Conservation (phyloP, 352 stramenopile genomes). For the Phytophthora foliorum region DNA sequence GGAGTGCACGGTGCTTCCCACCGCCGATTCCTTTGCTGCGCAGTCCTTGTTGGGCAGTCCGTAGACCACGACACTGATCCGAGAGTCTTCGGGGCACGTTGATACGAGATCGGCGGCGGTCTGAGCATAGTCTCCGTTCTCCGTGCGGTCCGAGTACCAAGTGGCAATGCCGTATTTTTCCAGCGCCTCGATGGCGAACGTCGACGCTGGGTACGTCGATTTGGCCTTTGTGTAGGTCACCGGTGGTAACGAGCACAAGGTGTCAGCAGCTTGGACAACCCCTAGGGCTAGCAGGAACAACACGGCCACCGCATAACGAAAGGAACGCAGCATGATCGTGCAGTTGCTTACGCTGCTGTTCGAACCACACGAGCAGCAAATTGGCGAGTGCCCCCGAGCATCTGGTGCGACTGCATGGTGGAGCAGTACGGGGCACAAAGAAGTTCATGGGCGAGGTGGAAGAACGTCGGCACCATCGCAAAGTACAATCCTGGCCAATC, state of each 20-base stretch:
- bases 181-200: slow-evolving; percentile 58
- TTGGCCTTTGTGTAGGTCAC: slow-evolving; percentile 59
- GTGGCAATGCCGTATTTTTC: slow-evolving; percentile 68
- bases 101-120: slow-evolving; percentile 44
- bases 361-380: slow-evolving; percentile 28
- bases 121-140: slow-evolving; percentile 49
- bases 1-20: slow-evolving; percentile 47
- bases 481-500: slow-evolving; percentile 36
- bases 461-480: slow-evolving; percentile 30
- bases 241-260: slow-evolving; percentile 61
- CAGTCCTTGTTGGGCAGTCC: slow-evolving; percentile 85
- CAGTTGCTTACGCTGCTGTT: slow-evolving; percentile 5
- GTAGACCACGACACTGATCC: slow-evolving; percentile 75
- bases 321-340: slow-evolving; percentile 26
- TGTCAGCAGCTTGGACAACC: slow-evolving; percentile 40
- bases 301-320: slow-evolving; percentile 15
- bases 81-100: slow-evolving; percentile 46
- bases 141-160: slow-evolving; percentile 70
- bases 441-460: slow-evolving; percentile 24
- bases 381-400: slow-evolving; percentile 24
- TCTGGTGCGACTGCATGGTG: slow-evolving; percentile 6
- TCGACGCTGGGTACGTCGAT: slow-evolving; percentile 47
- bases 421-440: slow-evolving; percentile 7
- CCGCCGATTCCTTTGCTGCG: slow-evolving; percentile 55
- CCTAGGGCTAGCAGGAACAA: slow-evolving; percentile 23